Conservation (phyloP, 805 yeast species). For the Schwanniomyces pseudopolymorphus region DNA sequence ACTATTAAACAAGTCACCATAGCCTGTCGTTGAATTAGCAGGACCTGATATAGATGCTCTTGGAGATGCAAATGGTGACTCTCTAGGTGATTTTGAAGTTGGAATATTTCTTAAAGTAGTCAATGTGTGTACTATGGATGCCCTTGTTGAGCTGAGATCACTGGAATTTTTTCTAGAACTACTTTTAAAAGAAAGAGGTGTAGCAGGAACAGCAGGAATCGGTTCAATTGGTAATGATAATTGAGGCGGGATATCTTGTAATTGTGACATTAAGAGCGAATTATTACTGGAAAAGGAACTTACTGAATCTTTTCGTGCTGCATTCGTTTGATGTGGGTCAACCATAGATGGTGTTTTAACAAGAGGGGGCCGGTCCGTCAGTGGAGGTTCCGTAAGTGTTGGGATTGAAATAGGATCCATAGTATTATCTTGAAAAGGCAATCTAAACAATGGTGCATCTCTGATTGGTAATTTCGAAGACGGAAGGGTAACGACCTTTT, state of each 20-base stretch:
- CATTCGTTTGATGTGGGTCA: constrained; percentile 22
- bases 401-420: constrained; percentile 1
- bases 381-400: constrained; percentile 1
- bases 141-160: constrained; percentile 39
- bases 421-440: constrained; percentile 62
- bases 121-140: constrained; percentile 40
- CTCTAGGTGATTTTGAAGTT: constrained; percentile 31
- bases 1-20: constrained; percentile 8
- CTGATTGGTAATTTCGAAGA: constrained; percentile 13
- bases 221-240: constrained; percentile 57
- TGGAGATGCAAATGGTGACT: constrained; percentile 45
- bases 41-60: constrained; percentile 47
- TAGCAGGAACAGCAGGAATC: constrained; percentile 41
- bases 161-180: constrained; percentile 36
- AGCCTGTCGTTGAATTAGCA: constrained; percentile 9
- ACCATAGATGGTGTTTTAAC: constrained; percentile 13
- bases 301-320: constrained; percentile 18
- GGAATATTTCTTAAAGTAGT: constrained; percentile 41
- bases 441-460: constrained; percentile 58
- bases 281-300: constrained; percentile 20
- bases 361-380: constrained; percentile 1
- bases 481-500: constrained; percentile 20
- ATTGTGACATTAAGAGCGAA: constrained; percentile 27
- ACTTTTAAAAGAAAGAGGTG: constrained; percentile 32
- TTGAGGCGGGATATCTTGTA: constrained; percentile 54